phyloP scores from a whole-genome alignment of 768 basidiomycete species.

The Chiua virens region DNA sequence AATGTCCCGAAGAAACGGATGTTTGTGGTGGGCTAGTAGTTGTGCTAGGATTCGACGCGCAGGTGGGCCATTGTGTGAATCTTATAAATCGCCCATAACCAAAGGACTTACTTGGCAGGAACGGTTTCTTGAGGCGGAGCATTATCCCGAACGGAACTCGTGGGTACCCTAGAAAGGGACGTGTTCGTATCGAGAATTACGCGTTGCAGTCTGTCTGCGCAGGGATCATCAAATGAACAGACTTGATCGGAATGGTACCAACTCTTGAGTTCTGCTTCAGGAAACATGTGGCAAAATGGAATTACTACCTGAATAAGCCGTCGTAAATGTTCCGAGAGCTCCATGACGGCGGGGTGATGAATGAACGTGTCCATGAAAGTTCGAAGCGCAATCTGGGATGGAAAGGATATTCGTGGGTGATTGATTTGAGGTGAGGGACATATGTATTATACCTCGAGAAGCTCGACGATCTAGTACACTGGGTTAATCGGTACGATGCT shows the following conservation, averaged over 20 bases:
- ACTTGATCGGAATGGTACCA: not conserved
- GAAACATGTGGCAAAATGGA: conserved; percentile 22
- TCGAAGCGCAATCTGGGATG: conserved; percentile 21
- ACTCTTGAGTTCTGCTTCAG: conserved; percentile 26
- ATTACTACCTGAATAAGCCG: conserved; percentile 18
- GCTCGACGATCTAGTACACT: conserved; percentile 46
- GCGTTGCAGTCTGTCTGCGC: conserved; percentile 20
- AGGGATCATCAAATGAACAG: not conserved
- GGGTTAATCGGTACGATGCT: conserved; percentile 3
- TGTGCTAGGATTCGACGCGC: not conserved
- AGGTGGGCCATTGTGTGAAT: conserved; percentile 1
- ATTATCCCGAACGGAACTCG: not conserved
- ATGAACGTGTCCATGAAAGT: conserved; percentile 14
- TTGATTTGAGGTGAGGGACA: not conserved
- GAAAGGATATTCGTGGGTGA: not conserved
- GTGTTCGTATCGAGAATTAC: conserved; percentile 11
- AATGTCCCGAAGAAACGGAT: not conserved
- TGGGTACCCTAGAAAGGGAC: not conserved
- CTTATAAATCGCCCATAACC: not conserved
- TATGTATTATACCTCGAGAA: conserved; percentile 43
- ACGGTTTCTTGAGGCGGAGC: not conserved
- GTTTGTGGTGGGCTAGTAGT: conserved; percentile 1
- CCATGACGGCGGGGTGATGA: not conserved
- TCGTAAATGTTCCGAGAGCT: conserved; percentile 12
- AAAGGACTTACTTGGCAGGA: conserved; percentile 13